Base-by-base conservation (phyloP, 2,329 filamentous ascomycete genomes). In the Aspergillus uvarum region DNA sequence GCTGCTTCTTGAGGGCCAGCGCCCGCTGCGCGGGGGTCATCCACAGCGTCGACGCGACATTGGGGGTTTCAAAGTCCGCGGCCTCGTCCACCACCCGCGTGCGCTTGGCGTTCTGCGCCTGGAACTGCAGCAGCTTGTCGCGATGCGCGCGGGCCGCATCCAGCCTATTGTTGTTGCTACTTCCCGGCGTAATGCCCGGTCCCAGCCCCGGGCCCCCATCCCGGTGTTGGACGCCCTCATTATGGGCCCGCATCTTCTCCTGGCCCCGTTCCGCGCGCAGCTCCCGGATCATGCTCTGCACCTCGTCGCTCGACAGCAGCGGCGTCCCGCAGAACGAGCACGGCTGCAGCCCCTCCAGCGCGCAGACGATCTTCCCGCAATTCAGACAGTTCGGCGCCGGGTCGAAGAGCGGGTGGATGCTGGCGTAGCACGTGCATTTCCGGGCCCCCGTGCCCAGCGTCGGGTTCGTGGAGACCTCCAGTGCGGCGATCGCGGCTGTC, bases 311-410 rank as follows among this genome's bases (percentile, higher is more conserved):
- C 31, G 83, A 88, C 7, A 99, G 80, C 0, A 99, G 80, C 0
- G 91, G 86, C 0, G 84, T 82, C 0, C 87, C 87, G 78, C 95
- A 99, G 71, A 91, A 97, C 0, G 94, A 97, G 75, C 95, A 99
- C 0, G 94, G 94, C 0, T 94, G 94, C 0, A 98, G 82, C 0
- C 95, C 95, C 76, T 99, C 93, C 70, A 95, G 93, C 24, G 96
- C 87, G 74, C 95, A 99, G 57, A 98, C 89, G 12, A 99, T 92
- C 74, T 98, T 98, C 60, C 95, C 95, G 69, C 95, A 99, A 49
- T 85, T 88, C 16, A 96, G 79, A 72, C 95, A 99, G 73, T 98
- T 99, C 0, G 95, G 95, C 0, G 93, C 92, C 0, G 94, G 92
- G n/a, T 86, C 86, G 49, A 97, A 89, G 2, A 98, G 84, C 0